phyloP scores from a whole-genome alignment of 2,329 filamentous ascomycete species.

The Onygenales sp. region DNA sequence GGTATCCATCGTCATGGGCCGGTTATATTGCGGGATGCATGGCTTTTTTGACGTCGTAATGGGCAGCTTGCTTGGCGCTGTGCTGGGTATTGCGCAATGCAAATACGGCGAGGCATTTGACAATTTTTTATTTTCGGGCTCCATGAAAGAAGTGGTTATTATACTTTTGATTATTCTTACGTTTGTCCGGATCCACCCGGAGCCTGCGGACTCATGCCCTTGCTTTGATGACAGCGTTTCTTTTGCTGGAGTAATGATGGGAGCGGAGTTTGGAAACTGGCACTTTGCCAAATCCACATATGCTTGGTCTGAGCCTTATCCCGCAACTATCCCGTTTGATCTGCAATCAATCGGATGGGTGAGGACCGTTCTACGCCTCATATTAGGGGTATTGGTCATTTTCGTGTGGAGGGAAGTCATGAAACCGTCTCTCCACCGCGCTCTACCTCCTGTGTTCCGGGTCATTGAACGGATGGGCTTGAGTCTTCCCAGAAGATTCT shows the following conservation, averaged over 20 bases:
- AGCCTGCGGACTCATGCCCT: constrained; percentile 92
- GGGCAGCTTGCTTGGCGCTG: constrained; percentile 66
- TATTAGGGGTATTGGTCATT: constrained; percentile 72
- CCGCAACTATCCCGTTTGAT: constrained; percentile 55
- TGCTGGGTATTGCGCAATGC: constrained; percentile 49
- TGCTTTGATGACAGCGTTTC: constrained; percentile 95
- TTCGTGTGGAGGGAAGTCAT: constrained; percentile 84
- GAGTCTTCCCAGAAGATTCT: constrained; percentile 78
- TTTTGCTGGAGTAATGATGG: constrained; percentile 84
- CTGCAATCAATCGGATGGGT: constrained; percentile 57
- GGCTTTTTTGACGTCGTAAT: constrained; percentile 85
- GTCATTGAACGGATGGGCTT: constrained; percentile 71
- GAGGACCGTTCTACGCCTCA: constrained; percentile 56
- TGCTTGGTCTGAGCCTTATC: constrained; percentile 44
- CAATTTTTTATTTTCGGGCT: constrained; percentile 56
- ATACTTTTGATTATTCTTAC: constrained; percentile 59
- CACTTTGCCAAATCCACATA: constrained; percentile 56
- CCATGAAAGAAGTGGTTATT: constrained; percentile 54
- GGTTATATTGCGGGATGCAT: constrained; percentile 97
- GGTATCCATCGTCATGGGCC: constrained; percentile 77
- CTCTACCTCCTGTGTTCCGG: constrained; percentile 78
- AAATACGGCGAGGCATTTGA: constrained; percentile 53
- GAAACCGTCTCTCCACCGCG: constrained; percentile 71
- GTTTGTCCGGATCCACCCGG: constrained; percentile 81
- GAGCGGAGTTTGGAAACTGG: constrained; percentile 75